These are phyloP conservation scores for Penicillium coffeae DNA, from an alignment of 495 filamentous ascomycete species.

Conservation along the genomic window DNA sequence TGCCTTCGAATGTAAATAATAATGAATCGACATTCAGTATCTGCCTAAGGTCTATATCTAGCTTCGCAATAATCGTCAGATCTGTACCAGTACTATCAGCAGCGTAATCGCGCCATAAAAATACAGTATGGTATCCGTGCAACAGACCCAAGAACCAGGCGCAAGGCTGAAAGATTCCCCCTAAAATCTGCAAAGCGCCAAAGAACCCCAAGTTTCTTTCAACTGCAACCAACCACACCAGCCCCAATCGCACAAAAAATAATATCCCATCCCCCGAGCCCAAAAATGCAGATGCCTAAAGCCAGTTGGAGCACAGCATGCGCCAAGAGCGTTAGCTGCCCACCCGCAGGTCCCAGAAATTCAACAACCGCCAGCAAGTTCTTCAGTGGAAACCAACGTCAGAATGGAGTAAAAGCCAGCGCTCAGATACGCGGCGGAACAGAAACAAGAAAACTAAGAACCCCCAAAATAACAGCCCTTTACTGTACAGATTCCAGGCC, in stretches of 20 bases:
- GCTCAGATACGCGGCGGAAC: too few relatives aligned
- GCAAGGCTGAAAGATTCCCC: conserved; percentile 5
- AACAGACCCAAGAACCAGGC: background rate
- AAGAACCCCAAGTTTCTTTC: conserved; percentile 4
- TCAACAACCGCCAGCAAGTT: background rate
- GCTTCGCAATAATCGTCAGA: too few relatives aligned
- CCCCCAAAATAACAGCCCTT: too few relatives aligned
- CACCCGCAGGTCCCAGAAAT: background rate
- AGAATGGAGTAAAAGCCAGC: too few relatives aligned
- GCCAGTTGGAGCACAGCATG: conserved; percentile 3
- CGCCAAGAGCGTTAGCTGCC: conserved; percentile 9
- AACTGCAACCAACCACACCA: too few relatives aligned
- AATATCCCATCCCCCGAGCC: too few relatives aligned
- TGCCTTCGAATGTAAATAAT: too few relatives aligned
- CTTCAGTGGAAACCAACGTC: background rate
- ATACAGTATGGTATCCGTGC: background rate
- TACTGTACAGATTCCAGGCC: too few relatives aligned
- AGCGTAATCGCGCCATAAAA: background rate
- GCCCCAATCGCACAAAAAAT: too few relatives aligned
- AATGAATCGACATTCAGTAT: too few relatives aligned
- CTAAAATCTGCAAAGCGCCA: background rate
- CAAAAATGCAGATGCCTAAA: conserved; percentile 15
- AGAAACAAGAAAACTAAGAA: too few relatives aligned
- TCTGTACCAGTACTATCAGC: background rate
- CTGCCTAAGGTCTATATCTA: too few relatives aligned